Evolutionary conservation across 139 green algal genomes (phyloP), one percentile per base, ranked within the genome.

Genomic region (Zygnema circumcarinatum): DNA sequence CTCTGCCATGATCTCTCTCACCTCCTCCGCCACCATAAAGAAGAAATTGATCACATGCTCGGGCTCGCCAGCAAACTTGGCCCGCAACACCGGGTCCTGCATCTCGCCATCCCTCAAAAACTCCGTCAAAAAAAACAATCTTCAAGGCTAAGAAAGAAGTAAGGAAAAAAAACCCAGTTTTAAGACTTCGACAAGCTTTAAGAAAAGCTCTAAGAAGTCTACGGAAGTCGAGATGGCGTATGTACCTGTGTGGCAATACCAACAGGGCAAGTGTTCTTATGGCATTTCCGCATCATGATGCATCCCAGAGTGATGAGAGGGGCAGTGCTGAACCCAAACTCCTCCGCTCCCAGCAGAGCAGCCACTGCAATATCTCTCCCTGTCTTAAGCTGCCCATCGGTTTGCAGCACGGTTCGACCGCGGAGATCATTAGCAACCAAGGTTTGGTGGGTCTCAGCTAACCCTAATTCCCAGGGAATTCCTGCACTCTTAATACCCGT

Each of bases 211-310:
- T n/a, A n/a, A n/a, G n/a, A n/a, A n/a, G n/a, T n/a, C n/a, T n/a
- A n/a, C n/a, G n/a, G n/a, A n/a, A n/a, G n/a, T n/a, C n/a, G n/a
- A n/a, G n/a, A n/a, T n/a, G n/a, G n/a, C n/a, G n/a, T n/a, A n/a
- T n/a, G n/a, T 39, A 86, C 79, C 79, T 95, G 95, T 0, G 95
- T 98, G 73, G 95, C 95, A 38, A 98, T 94, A 83, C 96, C 96
- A n/a, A 98, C 96, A 33, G 96, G 96, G 93, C 96, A 98, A 1
- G 95, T 98, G 93, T 98, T 98, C 83, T 95, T 98, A 93, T 98
- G 96, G 93, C 96, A 98, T 94, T 98, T 98, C 87, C 96, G 92
- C 96, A 98, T 98, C 96, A 98, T 98, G 94, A 98, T 97, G 92
- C 95, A 98, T 53, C 95, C 96, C 86, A 98, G 90, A 1, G 95